phyloP scores from a whole-genome alignment of 495 filamentous ascomycete species.

The Acidiella bohemica region DNA sequence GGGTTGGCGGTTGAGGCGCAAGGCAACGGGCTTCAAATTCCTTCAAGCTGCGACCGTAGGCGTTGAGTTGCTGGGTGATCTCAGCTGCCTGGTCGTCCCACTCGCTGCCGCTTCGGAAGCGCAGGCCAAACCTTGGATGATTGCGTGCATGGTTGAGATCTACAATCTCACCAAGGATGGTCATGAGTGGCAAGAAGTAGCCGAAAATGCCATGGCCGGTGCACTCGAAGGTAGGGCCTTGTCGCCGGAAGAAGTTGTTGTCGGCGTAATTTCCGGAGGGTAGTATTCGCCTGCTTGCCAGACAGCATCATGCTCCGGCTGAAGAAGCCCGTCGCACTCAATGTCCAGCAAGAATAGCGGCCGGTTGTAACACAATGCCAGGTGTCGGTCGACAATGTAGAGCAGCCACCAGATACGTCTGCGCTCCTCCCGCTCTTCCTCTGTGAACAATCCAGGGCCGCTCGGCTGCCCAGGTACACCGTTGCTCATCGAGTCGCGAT shows the following conservation, averaged over 20 bases:
- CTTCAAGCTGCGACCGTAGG: conserved; percentile 67
- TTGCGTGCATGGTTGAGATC: conserved; percentile 81
- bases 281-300: conserved; percentile 85
- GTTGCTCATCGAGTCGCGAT: conserved; percentile 21
- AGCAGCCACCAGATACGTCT: conserved; percentile 87
- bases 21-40: conserved; percentile 53
- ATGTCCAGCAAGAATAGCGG: conserved; percentile 68
- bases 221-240: conserved; percentile 68
- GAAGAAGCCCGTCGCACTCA: conserved; percentile 69
- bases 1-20: neutral
- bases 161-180: conserved; percentile 81
- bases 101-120: conserved; percentile 55
- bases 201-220: conserved; percentile 84
- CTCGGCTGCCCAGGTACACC: neutral
- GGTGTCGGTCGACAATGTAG: conserved; percentile 71
- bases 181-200: conserved; percentile 86
- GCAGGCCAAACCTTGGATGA: conserved; percentile 71
- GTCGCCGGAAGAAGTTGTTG: conserved; percentile 37
- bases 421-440: conserved; percentile 77
- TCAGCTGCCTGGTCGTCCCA: conserved; percentile 68
- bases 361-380: conserved; percentile 78
- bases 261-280: conserved; percentile 11
- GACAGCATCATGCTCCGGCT: conserved; percentile 78
- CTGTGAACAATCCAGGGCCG: conserved; percentile 40
- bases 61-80: conserved; percentile 63